Evolutionary conservation across 208 protist species (phyloP).

Genomic region (Leishmania mexicana): DNA sequence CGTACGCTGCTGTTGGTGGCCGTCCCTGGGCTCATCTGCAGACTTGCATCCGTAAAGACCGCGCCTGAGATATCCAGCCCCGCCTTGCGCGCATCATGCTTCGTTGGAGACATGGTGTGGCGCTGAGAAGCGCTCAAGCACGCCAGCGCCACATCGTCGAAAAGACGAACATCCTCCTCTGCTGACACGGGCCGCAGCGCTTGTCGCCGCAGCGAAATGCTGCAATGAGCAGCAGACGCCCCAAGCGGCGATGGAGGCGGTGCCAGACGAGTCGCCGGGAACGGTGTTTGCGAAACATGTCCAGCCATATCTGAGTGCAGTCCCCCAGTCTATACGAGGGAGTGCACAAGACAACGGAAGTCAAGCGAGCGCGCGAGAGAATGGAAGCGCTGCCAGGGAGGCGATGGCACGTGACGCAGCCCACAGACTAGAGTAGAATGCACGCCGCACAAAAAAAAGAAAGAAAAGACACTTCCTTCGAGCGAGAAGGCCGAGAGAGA

Average conservation of each 20-base stretch:
- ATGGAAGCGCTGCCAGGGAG: too few species aligned
- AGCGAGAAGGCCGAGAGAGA: background rate
- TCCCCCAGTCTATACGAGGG: background rate
- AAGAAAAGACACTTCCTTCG: too few species aligned
- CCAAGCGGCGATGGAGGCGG: background rate
- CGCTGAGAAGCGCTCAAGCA: slow-evolving; percentile 7
- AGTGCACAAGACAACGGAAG: background rate
- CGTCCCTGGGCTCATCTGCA: background rate
- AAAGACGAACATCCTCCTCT: slow-evolving; percentile 15
- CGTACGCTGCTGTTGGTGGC: background rate
- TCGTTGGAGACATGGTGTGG: slow-evolving; percentile 16
- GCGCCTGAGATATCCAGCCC: slow-evolving; percentile 7
- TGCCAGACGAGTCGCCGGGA: background rate
- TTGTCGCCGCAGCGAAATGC: slow-evolving; percentile 9
- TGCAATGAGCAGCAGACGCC: background rate
- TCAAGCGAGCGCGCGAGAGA: background rate
- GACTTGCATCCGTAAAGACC: background rate
- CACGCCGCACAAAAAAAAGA: background rate
- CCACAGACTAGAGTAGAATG: background rate
- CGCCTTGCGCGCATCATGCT: slow-evolving; percentile 1
- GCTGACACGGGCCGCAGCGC: slow-evolving; percentile 2
- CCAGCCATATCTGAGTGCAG: background rate
- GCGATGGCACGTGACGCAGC: background rate
- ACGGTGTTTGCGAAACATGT: background rate
- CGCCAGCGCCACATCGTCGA: slow-evolving; percentile 11